Evolutionary conservation across 176 grass and related monocot genomes (phyloP).

Genomic region (Bromus sterilis): DNA sequence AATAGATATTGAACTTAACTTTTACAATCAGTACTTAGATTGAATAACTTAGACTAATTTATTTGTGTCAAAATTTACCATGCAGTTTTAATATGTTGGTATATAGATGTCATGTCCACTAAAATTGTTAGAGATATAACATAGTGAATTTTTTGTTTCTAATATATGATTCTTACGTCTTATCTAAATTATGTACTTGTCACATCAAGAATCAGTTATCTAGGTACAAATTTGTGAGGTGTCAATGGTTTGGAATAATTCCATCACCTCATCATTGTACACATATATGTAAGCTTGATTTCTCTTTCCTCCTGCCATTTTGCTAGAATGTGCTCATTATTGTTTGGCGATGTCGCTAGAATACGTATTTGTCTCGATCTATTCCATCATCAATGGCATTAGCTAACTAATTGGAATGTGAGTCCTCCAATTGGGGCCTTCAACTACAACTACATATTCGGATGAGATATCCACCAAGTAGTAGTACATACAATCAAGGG

Average conservation of each 20-base stretch:
- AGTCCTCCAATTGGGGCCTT: conserved; percentile 4
- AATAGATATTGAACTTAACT: no score
- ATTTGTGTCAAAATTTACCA: no score
- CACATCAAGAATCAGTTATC: no score
- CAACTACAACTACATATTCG: conserved; percentile 7
- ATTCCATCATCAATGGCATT: not conserved
- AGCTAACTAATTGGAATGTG: not conserved
- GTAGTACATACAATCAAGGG: conserved; percentile 1
- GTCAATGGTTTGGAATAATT: not conserved
- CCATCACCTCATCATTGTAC: not conserved
- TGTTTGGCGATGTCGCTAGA: not conserved
- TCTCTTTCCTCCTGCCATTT: not conserved
- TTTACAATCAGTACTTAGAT: no score
- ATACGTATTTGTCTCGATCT: not conserved
- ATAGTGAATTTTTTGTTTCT: no score
- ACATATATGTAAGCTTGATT: not conserved
- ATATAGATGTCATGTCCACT: no score
- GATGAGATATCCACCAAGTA: conserved; percentile 9
- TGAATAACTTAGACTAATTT: no score
- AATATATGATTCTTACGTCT: no score
- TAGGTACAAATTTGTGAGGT: not conserved
- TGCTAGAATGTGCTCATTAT: not conserved
- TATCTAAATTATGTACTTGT: no score
- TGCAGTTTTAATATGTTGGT: no score
- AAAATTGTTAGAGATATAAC: no score